Evolutionary conservation across 345 rosid genomes (phyloP), one percentile per base, ranked within the genome.

Genomic region (Durio zibethinus): DNA sequence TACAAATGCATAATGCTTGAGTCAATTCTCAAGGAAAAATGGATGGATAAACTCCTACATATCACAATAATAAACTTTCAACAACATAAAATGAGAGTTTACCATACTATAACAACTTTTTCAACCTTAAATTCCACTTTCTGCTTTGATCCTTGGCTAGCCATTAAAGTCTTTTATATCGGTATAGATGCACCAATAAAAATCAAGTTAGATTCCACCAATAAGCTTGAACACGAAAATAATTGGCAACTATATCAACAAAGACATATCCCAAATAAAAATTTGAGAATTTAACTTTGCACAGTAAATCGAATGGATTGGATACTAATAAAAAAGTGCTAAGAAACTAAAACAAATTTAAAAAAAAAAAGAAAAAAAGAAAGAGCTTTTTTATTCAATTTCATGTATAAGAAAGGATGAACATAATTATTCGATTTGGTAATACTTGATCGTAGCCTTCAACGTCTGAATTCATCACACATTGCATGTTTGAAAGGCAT

Each of bases 401-500:
- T n/a, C 70, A 20, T 38, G 15, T 7, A 36, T n/a, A 38, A 65
- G 14, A 36, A 35, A 64, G 69, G 2, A 2, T 20, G 8, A 38
- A 21, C 6, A 38, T 36, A 57, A 11, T 12, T 11, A 27, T 35
- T 45, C n/a, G 7, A 38, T 6, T 10, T 21, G 18, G 72, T 23
- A 11, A 1, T 86, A 96, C 98, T 95, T 93, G 95, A 87, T 93
- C 95, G 78, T 90, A 90, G 25, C 99, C 98, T 54, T 93, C 92
- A 21, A 91, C 92, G 18, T 93, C 94, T 2, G 87, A 78, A 66
- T 80, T 86, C 91, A 96, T 72, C 67, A 93, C 98, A 72, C 98
- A 93, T 96, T 96, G 99, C 97, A 96, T 88, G 72, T 90, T 96
- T 1, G 98, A 92, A 69, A 96, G 84, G 83, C 97, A 93, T 1